Base-by-base conservation (phyloP, 441 rosid species). In the Viola pubescens region DNA sequence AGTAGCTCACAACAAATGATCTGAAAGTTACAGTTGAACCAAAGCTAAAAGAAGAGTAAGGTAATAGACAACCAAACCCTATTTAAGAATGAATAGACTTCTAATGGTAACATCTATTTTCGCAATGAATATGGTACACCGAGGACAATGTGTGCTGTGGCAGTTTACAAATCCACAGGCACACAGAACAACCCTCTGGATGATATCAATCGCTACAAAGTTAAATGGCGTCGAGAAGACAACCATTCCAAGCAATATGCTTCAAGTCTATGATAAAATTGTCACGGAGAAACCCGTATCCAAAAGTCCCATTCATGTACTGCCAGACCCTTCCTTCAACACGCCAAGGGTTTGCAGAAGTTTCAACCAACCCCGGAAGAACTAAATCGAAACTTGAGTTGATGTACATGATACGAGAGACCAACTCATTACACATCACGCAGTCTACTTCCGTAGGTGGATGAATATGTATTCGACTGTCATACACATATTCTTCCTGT, bases 261-360 rank as follows among this genome's bases (percentile, higher is more conserved):
- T 78, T 86, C 69, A 89, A 72, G 75, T 92, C 91, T 53, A 76
- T 60, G 16, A 89, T 64, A 49, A 74, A 77, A 53, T 81, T 83
- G 73, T 89, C 94, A 59, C 67, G 62, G 65, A 89, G 85, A 79
- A 86, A 86, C 47, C 96, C 97, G 40, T 83, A 92, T 41, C 96
- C 89, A 43, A 92, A 89, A 5, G 89, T 79, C 53, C 91, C 96
- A 46, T 87, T 72, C 60, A 53, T 71, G 61, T 89, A 86, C 71
- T 77, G 79, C 98, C 98, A 89, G 14, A 92, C 83, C 79, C 96
- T 84, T 47, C 97, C 97, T 59, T 85, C 82, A 11, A 76, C 84
- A 46, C 59, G 66, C 73, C 70, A 69, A 49, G 80, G 73, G 76
- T 75, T 58, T 10, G 68, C 70, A 4, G 76, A 56, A 54, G 65